Evolutionary conservation across 176 grass and related monocot species (phyloP), one percentile per base, ranked within the genome.

Genomic region (Chloris gayana): DNA sequence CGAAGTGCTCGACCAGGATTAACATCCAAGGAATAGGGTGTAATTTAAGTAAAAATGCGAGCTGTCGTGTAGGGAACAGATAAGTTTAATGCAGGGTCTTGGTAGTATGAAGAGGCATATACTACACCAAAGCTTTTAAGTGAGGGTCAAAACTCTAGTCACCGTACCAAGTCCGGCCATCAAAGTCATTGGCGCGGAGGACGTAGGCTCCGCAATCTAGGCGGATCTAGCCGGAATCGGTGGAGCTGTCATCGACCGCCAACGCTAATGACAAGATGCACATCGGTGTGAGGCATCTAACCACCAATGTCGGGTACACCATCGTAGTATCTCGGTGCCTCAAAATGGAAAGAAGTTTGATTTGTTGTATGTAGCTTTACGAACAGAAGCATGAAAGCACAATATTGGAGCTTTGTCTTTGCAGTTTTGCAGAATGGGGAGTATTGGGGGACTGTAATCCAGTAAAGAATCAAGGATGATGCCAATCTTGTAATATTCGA

Each of bases 11-110:
- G 78, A 14, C 94, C 91, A 1, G 75, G 42, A 7, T 1, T 73
- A 22, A 97, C 70, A 11, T 79, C 67, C 57, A 97, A 93, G 7
- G 85, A 81, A 50, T 91, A 94, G 25, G 25, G 94, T 90, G 82
- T 90, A 94, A 0, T 76, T 75, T 42, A 76, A 79, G 82, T n/a
- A n/a, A 97, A 91, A 35, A 94, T 46, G 19, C 86, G 83, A 22
- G 84, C 83, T 12, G 29, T 68, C 57, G 42, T 32, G 57, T 74
- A 94, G 24, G 89, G 89, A 0, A 76, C 29, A 0, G 0, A 4
- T 6, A 76, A 38, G 12, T 87, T 87, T 50, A 89, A 64, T 1
- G 33, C 81, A 15, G 83, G 21, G 19, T 85, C 22, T 56, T 56
- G 88, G 75, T 39, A 37, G 75, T 39, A 37, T 37, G 41, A 9